Evolutionary conservation across 1,284 basidiomycete species (phyloP).

Genomic region (Megacollybia platyphylla): DNA sequence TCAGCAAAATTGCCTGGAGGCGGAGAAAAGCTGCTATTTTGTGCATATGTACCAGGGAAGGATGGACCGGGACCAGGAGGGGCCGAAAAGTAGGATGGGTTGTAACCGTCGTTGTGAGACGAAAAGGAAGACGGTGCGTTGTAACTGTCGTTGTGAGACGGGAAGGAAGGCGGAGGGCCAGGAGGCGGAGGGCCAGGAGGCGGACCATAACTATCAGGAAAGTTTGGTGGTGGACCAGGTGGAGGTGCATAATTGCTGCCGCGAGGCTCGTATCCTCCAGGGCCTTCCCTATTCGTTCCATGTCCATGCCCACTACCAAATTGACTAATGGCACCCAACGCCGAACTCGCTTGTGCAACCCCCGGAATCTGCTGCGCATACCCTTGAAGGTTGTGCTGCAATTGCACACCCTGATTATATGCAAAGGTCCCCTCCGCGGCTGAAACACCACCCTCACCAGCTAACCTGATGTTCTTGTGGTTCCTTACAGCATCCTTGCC

Average conservation of each 20-base stretch:
- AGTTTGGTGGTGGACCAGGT: neutral
- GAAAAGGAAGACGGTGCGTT: conserved; percentile 7
- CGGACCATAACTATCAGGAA: conserved; percentile 2
- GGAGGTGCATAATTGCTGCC: conserved; percentile 14
- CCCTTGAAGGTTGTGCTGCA: conserved; percentile 31
- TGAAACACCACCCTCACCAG: conserved; percentile 36
- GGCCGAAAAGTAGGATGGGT: conserved; percentile 14
- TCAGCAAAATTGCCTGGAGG: neutral
- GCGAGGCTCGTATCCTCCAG: conserved; percentile 1
- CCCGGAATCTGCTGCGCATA: conserved; percentile 40
- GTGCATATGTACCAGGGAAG: neutral
- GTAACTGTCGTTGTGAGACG: neutral
- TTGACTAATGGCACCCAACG: conserved; percentile 21
- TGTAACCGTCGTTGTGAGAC: conserved; percentile 12
- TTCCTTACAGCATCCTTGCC: conserved; percentile 55
- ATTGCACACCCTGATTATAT: conserved; percentile 29
- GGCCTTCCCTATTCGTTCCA: conserved; percentile 5
- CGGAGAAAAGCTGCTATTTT: neutral
- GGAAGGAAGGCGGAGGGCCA: conserved; percentile 11
- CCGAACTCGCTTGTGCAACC: conserved; percentile 27
- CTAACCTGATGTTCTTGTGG: conserved; percentile 59
- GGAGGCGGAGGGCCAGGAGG: conserved; percentile 9
- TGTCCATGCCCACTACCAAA: conserved; percentile 8
- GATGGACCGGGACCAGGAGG: conserved; percentile 9
- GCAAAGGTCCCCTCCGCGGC: conserved; percentile 32